Percentiles rank a stretch among this genome's conserved stretches.
These are phyloP conservation scores for Zymoseptoria pseudotritici DNA, from an alignment of 2,329 filamentous ascomycete species.

Conservation along the genomic window DNA sequence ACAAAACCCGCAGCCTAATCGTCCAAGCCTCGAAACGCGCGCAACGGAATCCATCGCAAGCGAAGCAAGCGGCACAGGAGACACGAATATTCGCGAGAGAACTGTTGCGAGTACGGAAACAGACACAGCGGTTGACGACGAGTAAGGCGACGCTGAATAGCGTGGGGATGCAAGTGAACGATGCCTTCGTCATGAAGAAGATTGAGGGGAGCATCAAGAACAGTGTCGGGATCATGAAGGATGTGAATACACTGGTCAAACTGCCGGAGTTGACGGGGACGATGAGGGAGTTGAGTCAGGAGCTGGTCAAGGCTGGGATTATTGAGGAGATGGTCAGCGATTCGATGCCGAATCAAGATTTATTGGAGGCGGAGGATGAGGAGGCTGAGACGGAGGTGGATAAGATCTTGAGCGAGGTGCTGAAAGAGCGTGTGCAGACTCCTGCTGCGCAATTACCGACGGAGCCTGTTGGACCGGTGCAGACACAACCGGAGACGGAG, in stretches of 20 bases:
- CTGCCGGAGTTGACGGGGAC: conserved; percentile 81
- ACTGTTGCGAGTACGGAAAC: conserved; percentile 73
- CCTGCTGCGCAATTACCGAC: conserved; percentile 50
- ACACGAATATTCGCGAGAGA: conserved; percentile 83
- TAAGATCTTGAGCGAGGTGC: conserved; percentile 82
- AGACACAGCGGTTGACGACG: conserved; percentile 66
- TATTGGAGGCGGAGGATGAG: conserved; percentile 63
- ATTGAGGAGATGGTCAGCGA: conserved; percentile 97
- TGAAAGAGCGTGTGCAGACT: conserved; percentile 67
- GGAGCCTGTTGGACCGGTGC: conserved; percentile 44
- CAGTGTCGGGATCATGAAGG: conserved; percentile 90
- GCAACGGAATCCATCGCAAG: conserved; percentile 69
- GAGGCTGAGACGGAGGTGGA: conserved; percentile 80
- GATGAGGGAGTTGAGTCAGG: conserved; percentile 79
- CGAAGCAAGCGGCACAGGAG: conserved; percentile 71
- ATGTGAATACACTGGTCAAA: conserved; percentile 78
- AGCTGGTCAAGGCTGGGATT: conserved; percentile 89
- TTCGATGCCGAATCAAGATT: conserved; percentile 64
- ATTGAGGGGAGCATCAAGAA: conserved; percentile 87
- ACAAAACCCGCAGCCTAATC: conserved; percentile 79
- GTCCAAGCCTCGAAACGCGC: conserved; percentile 73
- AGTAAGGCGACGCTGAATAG: conserved; percentile 86
- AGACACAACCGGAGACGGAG: conserved; percentile 48
- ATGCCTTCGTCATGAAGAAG: conserved; percentile 90
- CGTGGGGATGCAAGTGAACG: conserved; percentile 95